Conservation (phyloP, 164 flowering plant genomes). For the Vitis amurensis region DNA sequence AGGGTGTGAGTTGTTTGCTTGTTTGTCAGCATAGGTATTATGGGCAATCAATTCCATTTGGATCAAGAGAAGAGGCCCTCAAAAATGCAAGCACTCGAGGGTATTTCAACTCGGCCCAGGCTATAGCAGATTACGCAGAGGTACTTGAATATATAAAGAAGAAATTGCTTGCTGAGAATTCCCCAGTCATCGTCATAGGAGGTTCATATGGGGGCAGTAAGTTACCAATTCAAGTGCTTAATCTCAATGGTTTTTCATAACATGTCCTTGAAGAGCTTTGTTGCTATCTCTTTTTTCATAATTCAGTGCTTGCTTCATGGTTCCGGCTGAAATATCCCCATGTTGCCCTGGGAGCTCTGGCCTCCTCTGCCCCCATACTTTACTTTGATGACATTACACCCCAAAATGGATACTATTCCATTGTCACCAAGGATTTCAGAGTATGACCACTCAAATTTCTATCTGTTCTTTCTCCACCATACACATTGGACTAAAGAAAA, state of each 20-base stretch:
- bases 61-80: conserved; percentile 37
- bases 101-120: conserved; percentile 75
- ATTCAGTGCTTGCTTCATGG: conserved; percentile 75
- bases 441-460: conserved; percentile 21
- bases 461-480: neutral
- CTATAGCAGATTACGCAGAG: conserved; percentile 71
- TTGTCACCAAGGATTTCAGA: conserved; percentile 48
- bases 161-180: conserved; percentile 34
- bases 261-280: neutral
- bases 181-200: conserved; percentile 66
- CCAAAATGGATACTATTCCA: conserved; percentile 32
- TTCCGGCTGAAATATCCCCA: conserved; percentile 71
- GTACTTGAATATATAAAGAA: conserved; percentile 46
- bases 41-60: conserved; percentile 60
- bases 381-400: conserved; percentile 58
- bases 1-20: neutral
- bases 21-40: conserved; percentile 63
- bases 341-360: conserved; percentile 60
- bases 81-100: conserved; percentile 47
- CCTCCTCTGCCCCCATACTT: conserved; percentile 74
- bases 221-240: neutral
- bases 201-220: conserved; percentile 83
- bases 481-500: neutral
- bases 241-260: neutral
- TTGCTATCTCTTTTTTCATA: neutral